Base-by-base conservation (phyloP, 192 early-diverging fungal species). In the Backusella circina region DNA sequence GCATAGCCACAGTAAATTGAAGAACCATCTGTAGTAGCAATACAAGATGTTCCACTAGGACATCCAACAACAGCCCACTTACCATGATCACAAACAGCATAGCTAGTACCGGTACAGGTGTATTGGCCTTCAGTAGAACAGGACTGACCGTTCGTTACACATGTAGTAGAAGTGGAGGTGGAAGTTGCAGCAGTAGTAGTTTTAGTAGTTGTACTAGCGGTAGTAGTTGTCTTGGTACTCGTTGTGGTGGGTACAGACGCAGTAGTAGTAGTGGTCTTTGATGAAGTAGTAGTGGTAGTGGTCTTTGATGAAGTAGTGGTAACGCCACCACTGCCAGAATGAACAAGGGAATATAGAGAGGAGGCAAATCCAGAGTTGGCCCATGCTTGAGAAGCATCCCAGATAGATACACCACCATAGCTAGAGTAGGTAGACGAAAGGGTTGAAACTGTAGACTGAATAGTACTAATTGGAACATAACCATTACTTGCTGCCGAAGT, bases 381-480 rank as follows among this genome's bases (percentile, higher is more conserved):
- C 64, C 87, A 88, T 1, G 90, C 80, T 74, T 91, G 90, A 30
- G 90, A 91, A 0, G 87, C 86, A 77, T 94, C 92, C 92, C 92
- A 94, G 68, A 91, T 83, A 89, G 90, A 89, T 54, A 92, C 87
- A 30, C 92, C 92, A 69, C 91, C 91, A 77, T 91, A 91, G n/a
- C 87, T 83, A 38, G 70, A 76, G 44, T 90, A 91, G 33, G 73
- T 85, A 41, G 73, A 84, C 1, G 87, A 74, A 70, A 70, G 69
- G 5, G 41, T 26, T 30, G 69, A 10, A 12, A 85, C 82, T 7
- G 78, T 74, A 7, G 87, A 79, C 61, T 89, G 80, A 30, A 90
- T 83, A 13, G 85, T 79, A 26, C 77, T 75, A n/a, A 94, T 80
- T 5, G 82, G 30, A 3, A 87, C 83, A 73, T 90, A 91, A 1